These are phyloP conservation scores for Volutella citrinella DNA, from an alignment of 2,329 filamentous ascomycete genomes.

Conservation along the genomic window DNA sequence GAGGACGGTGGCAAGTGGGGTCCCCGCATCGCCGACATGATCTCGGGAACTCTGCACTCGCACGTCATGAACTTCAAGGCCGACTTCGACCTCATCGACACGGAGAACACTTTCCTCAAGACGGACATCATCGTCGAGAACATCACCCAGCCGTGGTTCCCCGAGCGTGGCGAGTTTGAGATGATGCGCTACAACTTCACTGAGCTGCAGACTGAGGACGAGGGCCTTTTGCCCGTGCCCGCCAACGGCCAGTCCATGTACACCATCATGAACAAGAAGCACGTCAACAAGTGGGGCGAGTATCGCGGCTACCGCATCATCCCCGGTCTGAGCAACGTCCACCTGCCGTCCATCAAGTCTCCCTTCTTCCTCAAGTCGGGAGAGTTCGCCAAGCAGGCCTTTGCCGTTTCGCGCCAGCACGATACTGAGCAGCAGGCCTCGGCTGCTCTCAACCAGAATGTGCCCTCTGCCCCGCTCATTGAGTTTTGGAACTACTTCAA, in stretches of 20 bases:
- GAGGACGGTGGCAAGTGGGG: constrained; percentile 31
- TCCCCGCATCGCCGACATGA: constrained; percentile 27
- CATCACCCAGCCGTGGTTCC: constrained; percentile 34
- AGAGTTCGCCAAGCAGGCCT: constrained; percentile 43
- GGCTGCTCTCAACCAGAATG: constrained; percentile 36
- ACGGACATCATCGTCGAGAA: constrained; percentile 28
- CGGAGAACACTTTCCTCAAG: constrained; percentile 29
- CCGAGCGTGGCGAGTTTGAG: constrained; percentile 34
- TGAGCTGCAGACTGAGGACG: constrained; percentile 24
- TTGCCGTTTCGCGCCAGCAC: constrained; percentile 44
- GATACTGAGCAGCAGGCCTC: constrained; percentile 29
- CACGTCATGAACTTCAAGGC: constrained; percentile 37
- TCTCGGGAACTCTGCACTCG: constrained; percentile 31
- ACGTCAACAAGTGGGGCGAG: constrained; percentile 8
- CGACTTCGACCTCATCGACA: constrained; percentile 34
- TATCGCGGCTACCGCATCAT: constrained; percentile 8
- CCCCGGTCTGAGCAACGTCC: constrained; percentile 32
- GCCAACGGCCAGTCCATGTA: constrained; percentile 10
- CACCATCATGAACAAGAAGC: constrained; percentile 21
- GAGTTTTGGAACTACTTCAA: constrained; percentile 45
- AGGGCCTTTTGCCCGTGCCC: constrained; percentile 22
- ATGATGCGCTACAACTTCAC: constrained; percentile 30
- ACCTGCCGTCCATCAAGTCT: constrained; percentile 44
- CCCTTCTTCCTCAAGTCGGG: constrained; percentile 44
- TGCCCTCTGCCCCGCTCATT: constrained; percentile 36